Conservation (phyloP, 345 rosid species). For the Barbarea vulgaris region DNA sequence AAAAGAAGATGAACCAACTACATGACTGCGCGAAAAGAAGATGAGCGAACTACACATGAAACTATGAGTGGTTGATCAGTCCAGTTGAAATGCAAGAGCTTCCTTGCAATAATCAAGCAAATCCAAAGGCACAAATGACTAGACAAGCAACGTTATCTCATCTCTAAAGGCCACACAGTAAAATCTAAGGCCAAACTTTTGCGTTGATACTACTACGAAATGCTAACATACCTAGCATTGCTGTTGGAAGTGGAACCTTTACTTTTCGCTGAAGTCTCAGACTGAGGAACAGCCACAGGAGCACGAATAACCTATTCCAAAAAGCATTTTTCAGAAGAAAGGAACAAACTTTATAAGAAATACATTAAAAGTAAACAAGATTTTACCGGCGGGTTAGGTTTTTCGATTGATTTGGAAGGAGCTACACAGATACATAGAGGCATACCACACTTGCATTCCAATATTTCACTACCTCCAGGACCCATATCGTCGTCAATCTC, state of each 20-base stretch:
- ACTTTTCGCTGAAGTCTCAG: constrained; percentile 47
- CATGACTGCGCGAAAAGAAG: background rate
- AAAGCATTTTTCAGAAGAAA: background rate
- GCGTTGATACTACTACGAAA: constrained; percentile 3
- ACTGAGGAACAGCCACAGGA: constrained; percentile 40
- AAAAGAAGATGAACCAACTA: background rate
- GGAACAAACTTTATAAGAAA: background rate
- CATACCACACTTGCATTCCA: constrained; percentile 93
- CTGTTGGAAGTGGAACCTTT: constrained; percentile 66
- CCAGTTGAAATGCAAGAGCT: background rate
- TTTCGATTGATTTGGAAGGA: constrained; percentile 47
- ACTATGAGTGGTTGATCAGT: background rate
- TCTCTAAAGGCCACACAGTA: background rate
- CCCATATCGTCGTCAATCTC: constrained; percentile 49
- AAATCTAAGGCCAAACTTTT: background rate
- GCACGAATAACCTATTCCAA: constrained; percentile 44
- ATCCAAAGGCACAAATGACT: background rate
- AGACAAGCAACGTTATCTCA: background rate
- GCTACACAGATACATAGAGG: constrained; percentile 90
- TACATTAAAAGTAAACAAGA: background rate
- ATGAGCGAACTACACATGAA: background rate
- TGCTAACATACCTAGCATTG: constrained; percentile 51
- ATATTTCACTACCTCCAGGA: constrained; percentile 42
- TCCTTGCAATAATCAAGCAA: background rate
- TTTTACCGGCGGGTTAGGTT: constrained; percentile 46